Evolutionary conservation across 495 filamentous ascomycete genomes (phyloP).

Genomic region (Xylaria nigripes): DNA sequence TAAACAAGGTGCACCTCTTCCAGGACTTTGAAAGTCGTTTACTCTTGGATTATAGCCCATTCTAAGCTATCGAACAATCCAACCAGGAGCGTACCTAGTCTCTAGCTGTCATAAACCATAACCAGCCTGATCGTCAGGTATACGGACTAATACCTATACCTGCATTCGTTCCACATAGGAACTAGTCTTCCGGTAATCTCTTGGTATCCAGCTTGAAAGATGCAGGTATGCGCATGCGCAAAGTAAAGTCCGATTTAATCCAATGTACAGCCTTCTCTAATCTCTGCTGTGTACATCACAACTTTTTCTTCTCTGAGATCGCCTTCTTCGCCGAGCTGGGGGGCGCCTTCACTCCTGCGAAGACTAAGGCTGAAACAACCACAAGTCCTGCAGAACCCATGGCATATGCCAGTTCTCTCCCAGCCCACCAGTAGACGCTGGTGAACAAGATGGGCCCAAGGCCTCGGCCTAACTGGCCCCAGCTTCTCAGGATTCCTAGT

Average conservation of each 20-base stretch:
- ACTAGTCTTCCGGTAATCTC: no score
- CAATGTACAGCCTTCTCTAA: background rate
- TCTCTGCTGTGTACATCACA: slow-evolving; percentile 14
- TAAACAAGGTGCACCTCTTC: background rate
- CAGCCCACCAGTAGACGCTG: slow-evolving; percentile 98
- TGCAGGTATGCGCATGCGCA: no score
- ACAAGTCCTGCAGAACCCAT: slow-evolving; percentile 74
- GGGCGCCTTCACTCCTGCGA: slow-evolving; percentile 54
- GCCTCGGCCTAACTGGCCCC: slow-evolving; percentile 78
- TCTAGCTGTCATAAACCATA: background rate
- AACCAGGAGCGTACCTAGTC: background rate
- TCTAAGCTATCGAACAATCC: no score
- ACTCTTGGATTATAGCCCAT: background rate
- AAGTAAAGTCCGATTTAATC: background rate
- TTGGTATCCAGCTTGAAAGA: no score
- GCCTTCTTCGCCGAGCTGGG: slow-evolving; percentile 28
- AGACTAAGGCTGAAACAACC: slow-evolving; percentile 60
- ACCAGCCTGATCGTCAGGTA: no score
- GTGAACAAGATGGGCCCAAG: slow-evolving; percentile 86
- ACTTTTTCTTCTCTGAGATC: slow-evolving; percentile 28
- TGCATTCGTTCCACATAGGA: no score
- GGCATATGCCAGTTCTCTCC: slow-evolving; percentile 73
- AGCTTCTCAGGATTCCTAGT: slow-evolving; percentile 73
- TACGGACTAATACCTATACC: no score
- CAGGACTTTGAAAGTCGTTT: background rate